phyloP scores from a whole-genome alignment of 1,139 yeast species.

The Scheffersomyces segobiensis region DNA sequence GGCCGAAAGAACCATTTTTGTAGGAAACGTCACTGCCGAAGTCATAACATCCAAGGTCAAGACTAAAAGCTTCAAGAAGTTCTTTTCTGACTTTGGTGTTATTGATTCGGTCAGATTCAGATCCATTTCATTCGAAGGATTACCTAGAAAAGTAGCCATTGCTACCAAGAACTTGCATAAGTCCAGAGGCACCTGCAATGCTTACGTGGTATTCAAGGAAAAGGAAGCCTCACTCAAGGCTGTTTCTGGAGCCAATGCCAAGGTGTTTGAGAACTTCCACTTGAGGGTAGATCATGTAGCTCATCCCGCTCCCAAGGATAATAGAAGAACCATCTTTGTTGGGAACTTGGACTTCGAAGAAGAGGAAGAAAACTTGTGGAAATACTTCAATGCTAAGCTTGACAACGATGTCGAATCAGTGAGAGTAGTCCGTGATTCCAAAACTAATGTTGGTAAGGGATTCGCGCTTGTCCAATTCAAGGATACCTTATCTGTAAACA shows the following conservation, averaged over 20 bases:
- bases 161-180: slow-evolving; percentile 78
- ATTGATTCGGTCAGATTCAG: slow-evolving; percentile 83
- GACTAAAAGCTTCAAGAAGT: slow-evolving; percentile 63
- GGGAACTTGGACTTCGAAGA: slow-evolving; percentile 95
- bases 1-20: slow-evolving; percentile 85
- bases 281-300: slow-evolving; percentile 88
- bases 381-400: slow-evolving; percentile 61
- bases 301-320: slow-evolving; percentile 86
- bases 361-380: slow-evolving; percentile 86
- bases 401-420: slow-evolving; percentile 82
- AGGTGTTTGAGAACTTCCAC: slow-evolving; percentile 69
- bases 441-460: slow-evolving; percentile 95
- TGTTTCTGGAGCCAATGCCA: slow-evolving; percentile 60
- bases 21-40: slow-evolving; percentile 76
- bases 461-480: slow-evolving; percentile 93
- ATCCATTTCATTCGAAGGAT: slow-evolving; percentile 85
- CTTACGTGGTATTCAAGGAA: slow-evolving; percentile 76
- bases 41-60: slow-evolving; percentile 65
- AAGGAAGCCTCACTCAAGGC: slow-evolving; percentile 55
- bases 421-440: slow-evolving; percentile 85
- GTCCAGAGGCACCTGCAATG: slow-evolving; percentile 78
- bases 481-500: slow-evolving; percentile 77
- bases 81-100: slow-evolving; percentile 58
- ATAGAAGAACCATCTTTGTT: slow-evolving; percentile 81
- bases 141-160: slow-evolving; percentile 92